Base-by-base conservation (phyloP, 2,329 filamentous ascomycete species). In the Magnaporthales sp. region DNA sequence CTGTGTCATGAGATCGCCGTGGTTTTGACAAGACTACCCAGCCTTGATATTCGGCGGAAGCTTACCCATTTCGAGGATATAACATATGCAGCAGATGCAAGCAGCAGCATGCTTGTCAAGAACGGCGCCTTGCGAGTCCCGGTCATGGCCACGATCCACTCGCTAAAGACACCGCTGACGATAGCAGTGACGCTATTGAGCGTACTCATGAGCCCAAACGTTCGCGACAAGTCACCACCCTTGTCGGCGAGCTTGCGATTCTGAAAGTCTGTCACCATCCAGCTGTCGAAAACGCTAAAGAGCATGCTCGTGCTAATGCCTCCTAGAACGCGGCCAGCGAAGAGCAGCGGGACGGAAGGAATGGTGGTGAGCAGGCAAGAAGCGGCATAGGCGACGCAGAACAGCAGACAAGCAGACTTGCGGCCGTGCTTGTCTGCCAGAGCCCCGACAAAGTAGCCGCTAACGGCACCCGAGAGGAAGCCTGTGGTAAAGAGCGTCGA, bases 231-330 rank as follows among this genome's bases (percentile, higher is more conserved):
- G 32, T 79, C 78, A 24, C 75, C 74, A 3, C 79, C 80, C 26
- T 72, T 74, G 11, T 77, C 74, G n/a, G 58, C 68, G 13, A 64
- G 71, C 54, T 77, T 75, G 58, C 80, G 75, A 66, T 76, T 75
- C 68, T 82, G 79, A 68, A 81, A 85, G 69, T 86, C 84, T 3
- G 82, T 80, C 30, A 88, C 81, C 78, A 88, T 84, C 85, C 85
- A 88, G 70, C 82, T 84, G 73, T 88, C 85, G 69, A 87, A 87
- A 5, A 81, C 83, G 60, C 80, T 85, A 76, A 84, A 87, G 31
- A 88, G 77, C 56, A 88, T 73, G 29, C 83, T 86, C 38, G 84
- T 84, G 30, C 80, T 81, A 62, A 87, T 68, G 0, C 86, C 86
- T 26, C 83, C 84, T 4, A 86, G 77, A 0, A 83, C 73, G 63